These are phyloP conservation scores for Ceratocystis diversiconidia DNA, from an alignment of 2,329 filamentous ascomycete genomes.

Conservation along the genomic window DNA sequence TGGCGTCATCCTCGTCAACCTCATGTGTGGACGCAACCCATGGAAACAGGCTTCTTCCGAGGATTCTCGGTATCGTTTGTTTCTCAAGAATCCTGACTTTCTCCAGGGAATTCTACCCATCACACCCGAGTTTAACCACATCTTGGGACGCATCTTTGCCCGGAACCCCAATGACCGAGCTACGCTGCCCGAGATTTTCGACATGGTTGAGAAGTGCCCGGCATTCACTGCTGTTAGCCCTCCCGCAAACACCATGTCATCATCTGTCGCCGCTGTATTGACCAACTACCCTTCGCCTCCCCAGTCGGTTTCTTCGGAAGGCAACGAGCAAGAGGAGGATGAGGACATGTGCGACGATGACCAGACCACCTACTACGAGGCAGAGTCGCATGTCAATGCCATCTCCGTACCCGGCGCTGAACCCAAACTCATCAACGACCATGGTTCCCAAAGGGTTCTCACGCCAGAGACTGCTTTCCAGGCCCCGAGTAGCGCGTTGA, in stretches of 20 bases:
- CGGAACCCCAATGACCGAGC: conserved; percentile 72
- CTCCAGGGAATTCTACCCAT: conserved; percentile 84
- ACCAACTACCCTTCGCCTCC: conserved; percentile 12
- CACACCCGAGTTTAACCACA: conserved; percentile 75
- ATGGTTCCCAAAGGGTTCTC: neutral
- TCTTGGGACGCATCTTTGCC: conserved; percentile 78
- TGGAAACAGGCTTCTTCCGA: conserved; percentile 94
- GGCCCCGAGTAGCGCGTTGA: conserved; percentile 23
- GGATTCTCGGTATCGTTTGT: conserved; percentile 90
- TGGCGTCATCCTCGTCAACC: conserved; percentile 94
- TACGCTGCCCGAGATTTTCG: conserved; percentile 62
- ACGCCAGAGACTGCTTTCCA: neutral
- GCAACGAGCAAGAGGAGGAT: neutral
- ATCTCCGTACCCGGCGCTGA: neutral
- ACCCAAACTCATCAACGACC: neutral
- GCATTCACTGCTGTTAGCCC: conserved; percentile 40
- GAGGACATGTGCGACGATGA: neutral
- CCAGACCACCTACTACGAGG: neutral
- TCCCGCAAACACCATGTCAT: neutral
- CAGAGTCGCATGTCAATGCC: neutral
- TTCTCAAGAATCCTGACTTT: conserved; percentile 71
- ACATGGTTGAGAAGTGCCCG: conserved; percentile 61
- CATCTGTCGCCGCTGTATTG: neutral
- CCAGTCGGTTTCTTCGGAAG: conserved; percentile 24
- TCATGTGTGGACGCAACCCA: conserved; percentile 94